Conservation (phyloP, 352 stramenopile species). For the Globisporangium polare region DNA sequence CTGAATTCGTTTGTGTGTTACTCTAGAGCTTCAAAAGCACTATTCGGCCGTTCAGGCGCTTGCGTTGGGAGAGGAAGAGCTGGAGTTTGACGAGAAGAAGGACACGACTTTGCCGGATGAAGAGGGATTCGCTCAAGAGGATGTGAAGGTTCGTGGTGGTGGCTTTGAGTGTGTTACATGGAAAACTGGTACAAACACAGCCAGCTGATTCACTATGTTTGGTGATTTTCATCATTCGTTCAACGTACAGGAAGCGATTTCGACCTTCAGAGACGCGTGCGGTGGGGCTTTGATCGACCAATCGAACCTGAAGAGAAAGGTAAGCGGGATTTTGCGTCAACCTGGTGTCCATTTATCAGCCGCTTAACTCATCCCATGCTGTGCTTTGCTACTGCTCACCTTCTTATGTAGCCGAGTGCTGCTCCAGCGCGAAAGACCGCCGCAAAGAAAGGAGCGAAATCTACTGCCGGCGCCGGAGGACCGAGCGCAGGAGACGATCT, state of each 20-base stretch:
- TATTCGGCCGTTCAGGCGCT: slow-evolving; percentile 78
- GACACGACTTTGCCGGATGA: slow-evolving; percentile 73
- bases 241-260: slow-evolving; percentile 35
- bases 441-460: slow-evolving; percentile 37
- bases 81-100: slow-evolving; percentile 75
- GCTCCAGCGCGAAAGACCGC: slow-evolving; percentile 17
- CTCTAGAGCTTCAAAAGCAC: slow-evolving; percentile 79
- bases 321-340: slow-evolving; percentile 12
- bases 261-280: slow-evolving; percentile 38
- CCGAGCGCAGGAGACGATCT: slow-evolving; percentile 32
- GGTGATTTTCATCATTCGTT: background rate
- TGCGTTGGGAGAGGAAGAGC: slow-evolving; percentile 60
- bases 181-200: too few relatives aligned
- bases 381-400: background rate
- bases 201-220: background rate
- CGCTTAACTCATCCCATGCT: background rate
- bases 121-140: slow-evolving; percentile 58
- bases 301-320: slow-evolving; percentile 51
- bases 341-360: background rate
- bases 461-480: slow-evolving; percentile 14
- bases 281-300: slow-evolving; percentile 48
- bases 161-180: too few relatives aligned
- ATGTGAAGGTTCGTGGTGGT: slow-evolving; percentile 51
- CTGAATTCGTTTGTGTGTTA: background rate
- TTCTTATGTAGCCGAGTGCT: slow-evolving; percentile 20